Evolutionary conservation across 441 rosid genomes (phyloP).

Genomic region (Lepidium campestre): DNA sequence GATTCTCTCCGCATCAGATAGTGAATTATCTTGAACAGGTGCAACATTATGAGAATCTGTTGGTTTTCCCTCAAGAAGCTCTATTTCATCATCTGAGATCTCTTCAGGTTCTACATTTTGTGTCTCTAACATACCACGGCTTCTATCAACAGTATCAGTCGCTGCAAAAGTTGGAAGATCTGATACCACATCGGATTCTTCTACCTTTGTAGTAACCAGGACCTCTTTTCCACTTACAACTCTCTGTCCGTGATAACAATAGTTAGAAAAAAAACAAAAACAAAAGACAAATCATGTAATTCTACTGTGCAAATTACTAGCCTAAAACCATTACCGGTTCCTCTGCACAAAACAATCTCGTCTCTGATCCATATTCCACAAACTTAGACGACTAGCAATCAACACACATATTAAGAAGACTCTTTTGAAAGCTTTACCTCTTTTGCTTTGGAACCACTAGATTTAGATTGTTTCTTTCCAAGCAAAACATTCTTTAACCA

Average conservation of each 20-base stretch:
- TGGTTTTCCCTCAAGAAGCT: slow-evolving; percentile 32
- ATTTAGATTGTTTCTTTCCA: slow-evolving; percentile 77
- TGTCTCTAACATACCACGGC: slow-evolving; percentile 35
- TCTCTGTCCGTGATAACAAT: slow-evolving; percentile 37
- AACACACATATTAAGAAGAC: neutral
- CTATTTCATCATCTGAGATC: slow-evolving; percentile 32
- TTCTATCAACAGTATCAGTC: slow-evolving; percentile 21
- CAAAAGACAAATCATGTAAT: neutral
- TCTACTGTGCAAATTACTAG: neutral
- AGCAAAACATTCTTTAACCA: slow-evolving; percentile 75
- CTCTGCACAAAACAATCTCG: neutral
- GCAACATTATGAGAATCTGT: slow-evolving; percentile 29
- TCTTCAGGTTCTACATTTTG: slow-evolving; percentile 41
- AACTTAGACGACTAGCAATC: slow-evolving; percentile 1
- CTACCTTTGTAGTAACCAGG: slow-evolving; percentile 47
- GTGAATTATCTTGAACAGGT: slow-evolving; percentile 10
- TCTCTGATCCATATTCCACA: neutral
- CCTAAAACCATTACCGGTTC: neutral
- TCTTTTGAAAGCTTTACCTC: slow-evolving; percentile 41
- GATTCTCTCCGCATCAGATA: slow-evolving; percentile 43
- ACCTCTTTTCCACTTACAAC: slow-evolving; percentile 41
- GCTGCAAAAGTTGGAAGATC: slow-evolving; percentile 40
- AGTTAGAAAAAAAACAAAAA: neutral
- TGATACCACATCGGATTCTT: slow-evolving; percentile 43
- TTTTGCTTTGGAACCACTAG: slow-evolving; percentile 41